These are phyloP conservation scores for Capsella bursapastoris DNA, from an alignment of 345 rosid genomes.

Conservation along the genomic window DNA sequence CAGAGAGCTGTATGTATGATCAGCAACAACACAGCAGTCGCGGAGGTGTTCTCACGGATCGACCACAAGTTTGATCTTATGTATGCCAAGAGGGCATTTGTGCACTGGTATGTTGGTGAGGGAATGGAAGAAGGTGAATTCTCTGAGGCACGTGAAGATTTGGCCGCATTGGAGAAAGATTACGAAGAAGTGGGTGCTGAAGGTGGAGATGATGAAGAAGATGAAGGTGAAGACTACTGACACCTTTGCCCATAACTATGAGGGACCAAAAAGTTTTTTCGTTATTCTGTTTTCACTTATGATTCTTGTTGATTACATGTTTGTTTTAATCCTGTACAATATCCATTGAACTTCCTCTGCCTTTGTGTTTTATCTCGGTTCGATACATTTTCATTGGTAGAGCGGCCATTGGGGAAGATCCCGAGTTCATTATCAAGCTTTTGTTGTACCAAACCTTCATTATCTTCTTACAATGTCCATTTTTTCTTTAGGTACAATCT, in stretches of 20 bases:
- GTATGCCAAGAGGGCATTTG: conserved; percentile 72
- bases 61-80: conserved; percentile 75
- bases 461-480: conserved; percentile 42
- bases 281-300: conserved; percentile 8
- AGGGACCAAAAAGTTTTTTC: background rate
- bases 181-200: conserved; percentile 74
- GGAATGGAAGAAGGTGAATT: conserved; percentile 83
- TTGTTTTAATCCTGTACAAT: conserved; percentile 40
- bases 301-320: conserved; percentile 40
- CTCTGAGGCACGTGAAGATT: conserved; percentile 74
- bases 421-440: conserved; percentile 38
- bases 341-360: conserved; percentile 13
- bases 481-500: conserved; percentile 37
- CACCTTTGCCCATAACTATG: conserved; percentile 4
- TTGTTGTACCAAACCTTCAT: conserved; percentile 24
- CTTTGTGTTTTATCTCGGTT: conserved; percentile 13
- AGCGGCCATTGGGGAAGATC: conserved; percentile 26
- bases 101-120: conserved; percentile 76
- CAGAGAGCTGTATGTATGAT: conserved; percentile 77
- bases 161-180: conserved; percentile 53
- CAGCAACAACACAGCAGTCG: conserved; percentile 76
- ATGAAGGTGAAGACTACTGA: conserved; percentile 63
- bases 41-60: conserved; percentile 67
- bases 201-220: conserved; percentile 66
- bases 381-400: conserved; percentile 30